Evolutionary conservation across 768 basidiomycete genomes (phyloP).

Genomic region (Leucosporidium creatinivorum): DNA sequence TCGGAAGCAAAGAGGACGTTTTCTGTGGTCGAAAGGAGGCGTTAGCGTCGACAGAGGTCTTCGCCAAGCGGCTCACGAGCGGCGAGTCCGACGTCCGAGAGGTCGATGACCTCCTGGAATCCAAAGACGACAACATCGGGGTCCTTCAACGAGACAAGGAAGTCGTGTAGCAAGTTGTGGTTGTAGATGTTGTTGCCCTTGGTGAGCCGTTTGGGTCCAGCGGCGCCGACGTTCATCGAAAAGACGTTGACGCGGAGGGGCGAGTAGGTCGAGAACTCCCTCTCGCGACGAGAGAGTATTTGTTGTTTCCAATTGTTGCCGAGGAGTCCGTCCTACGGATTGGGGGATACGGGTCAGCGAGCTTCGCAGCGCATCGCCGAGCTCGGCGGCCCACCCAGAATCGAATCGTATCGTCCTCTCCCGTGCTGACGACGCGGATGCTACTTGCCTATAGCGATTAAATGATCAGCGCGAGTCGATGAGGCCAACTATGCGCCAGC

Average conservation of each 20-base stretch:
- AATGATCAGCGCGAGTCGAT: too few species aligned
- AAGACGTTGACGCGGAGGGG: constrained; percentile 68
- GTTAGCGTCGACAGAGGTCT: neutral
- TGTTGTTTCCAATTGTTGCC: constrained; percentile 14
- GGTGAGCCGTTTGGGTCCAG: constrained; percentile 64
- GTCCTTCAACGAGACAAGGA: constrained; percentile 51
- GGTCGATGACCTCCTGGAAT: constrained; percentile 90
- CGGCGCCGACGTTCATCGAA: constrained; percentile 78
- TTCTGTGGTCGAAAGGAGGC: constrained; percentile 45
- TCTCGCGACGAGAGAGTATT: constrained; percentile 49
- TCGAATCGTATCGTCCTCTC: constrained; percentile 61
- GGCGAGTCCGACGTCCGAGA: constrained; percentile 80
- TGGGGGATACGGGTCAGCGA: neutral
- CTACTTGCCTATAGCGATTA: constrained; percentile 37
- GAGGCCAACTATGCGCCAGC: too few species aligned
- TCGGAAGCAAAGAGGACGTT: constrained; percentile 71
- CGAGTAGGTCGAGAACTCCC: constrained; percentile 67
- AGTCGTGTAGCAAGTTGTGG: constrained; percentile 24
- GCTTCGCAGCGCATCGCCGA: neutral
- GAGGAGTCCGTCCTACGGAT: constrained; percentile 17
- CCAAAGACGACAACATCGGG: constrained; percentile 90
- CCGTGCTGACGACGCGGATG: constrained; percentile 65
- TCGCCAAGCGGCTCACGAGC: constrained; percentile 48
- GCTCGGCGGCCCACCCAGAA: constrained; percentile 80
- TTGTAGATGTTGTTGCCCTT: constrained; percentile 48